phyloP scores from a whole-genome alignment of 2,329 filamentous ascomycete species.

The Aspergillus pseudotamarii region DNA sequence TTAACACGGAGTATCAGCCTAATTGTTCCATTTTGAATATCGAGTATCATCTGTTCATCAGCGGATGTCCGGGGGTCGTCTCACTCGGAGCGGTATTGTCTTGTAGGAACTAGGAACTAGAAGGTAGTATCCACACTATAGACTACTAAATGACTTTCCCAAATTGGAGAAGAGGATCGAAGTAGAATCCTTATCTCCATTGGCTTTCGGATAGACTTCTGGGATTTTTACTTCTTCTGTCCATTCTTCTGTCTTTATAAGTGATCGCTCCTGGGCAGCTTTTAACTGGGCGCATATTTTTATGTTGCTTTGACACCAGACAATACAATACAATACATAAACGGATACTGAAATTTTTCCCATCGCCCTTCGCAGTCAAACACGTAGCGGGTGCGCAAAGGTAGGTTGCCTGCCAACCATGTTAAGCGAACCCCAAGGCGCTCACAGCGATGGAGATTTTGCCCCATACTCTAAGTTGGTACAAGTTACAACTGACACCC shows the following conservation, averaged over 20 bases:
- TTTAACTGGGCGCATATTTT: neutral
- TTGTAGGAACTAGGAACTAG: neutral
- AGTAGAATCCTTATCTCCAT: neutral
- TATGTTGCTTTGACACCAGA: neutral
- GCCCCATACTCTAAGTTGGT: conserved; percentile 6
- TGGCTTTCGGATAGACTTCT: neutral
- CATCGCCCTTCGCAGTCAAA: conserved; percentile 9
- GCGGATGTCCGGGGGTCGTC: neutral
- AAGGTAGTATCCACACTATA: neutral
- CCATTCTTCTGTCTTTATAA: neutral
- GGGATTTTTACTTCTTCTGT: neutral
- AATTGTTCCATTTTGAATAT: neutral
- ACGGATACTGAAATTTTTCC: neutral
- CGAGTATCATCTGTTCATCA: neutral
- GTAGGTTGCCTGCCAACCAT: conserved; percentile 13
- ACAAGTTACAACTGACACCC: neutral
- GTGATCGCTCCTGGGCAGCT: neutral
- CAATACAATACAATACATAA: neutral
- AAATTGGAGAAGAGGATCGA: neutral
- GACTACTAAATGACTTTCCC: neutral
- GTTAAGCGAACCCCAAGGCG: conserved; percentile 14
- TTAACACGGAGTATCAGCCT: neutral
- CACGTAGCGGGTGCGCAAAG: conserved; percentile 12
- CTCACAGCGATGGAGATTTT: neutral
- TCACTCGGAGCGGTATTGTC: no score